Base-by-base conservation (phyloP, 2,329 filamentous ascomycete genomes). In the Monosporascus sp. region DNA sequence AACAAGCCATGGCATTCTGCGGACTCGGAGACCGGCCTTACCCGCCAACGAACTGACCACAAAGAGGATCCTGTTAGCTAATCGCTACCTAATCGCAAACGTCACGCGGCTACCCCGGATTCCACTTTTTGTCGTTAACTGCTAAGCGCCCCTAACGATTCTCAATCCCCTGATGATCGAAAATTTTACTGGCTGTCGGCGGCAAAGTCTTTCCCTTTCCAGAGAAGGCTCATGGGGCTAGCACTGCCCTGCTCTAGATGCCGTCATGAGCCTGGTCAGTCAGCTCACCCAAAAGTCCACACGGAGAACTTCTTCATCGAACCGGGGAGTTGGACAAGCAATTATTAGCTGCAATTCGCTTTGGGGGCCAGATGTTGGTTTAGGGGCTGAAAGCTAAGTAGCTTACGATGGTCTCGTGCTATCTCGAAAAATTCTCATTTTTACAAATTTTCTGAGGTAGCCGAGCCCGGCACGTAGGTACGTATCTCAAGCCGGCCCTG, bases 31-130 rank as follows among this genome's bases (percentile, higher is more conserved):
- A 11, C 9, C 11, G 9, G 9, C 9, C 9, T 14, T 14, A 4
- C 31, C 31, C 31, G 31, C 9, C 31, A 35, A 5, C 9, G 31
- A 35, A 35, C 31, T 14, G 38, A 41, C 17, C 57, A 59, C 57
- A 45, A 51, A 48, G 48, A 35, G 51, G 20, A 55, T 61, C 52
- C 50, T 61, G 48, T 64, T 64, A 63, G 63, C 63, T 63, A 62
- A 64, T 60, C 53, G 44, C 47, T 58, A 54, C 49, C 55, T 60
- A 60, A 59, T 56, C 38, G 51, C 50, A 52, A 54, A 53, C 58
- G 62, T 66, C 63, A 65, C 63, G 61, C 63, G 63, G 56, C 43
- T 64, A 64, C 63, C 63, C 64, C 64, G 56, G 63, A 66, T 65
- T 66, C 60, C 61, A 57, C 59, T 53, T 54, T 24, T 53, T 64